Evolutionary conservation across 768 basidiomycete genomes (phyloP), one percentile per base, ranked within the genome.

Genomic region (Russula sp.): DNA sequence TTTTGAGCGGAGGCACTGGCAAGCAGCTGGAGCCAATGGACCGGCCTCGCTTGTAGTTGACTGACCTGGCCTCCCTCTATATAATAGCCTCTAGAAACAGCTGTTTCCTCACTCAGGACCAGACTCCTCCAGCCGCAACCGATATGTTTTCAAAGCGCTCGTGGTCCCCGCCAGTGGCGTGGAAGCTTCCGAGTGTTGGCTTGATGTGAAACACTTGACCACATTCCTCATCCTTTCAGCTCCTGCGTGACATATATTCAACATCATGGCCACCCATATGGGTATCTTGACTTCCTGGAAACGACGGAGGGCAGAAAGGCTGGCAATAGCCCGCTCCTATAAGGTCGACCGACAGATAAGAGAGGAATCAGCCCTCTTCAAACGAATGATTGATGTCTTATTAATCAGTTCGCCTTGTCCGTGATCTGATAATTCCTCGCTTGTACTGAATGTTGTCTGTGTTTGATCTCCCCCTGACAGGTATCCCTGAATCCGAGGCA

Each of bases 311-410:
- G 29, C 47, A 0, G n/a, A 39, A 20, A 53, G 11, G 20, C 42
- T n/a, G 14, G 60, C 53, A 65, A 83, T 81, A 71, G 79, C 81
- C 51, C 77, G 76, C 69, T 87, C 86, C 25, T 84, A 87, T 72
- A 77, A 77, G 67, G 93, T 94, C 66, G 92, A 94, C 78, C 82
- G 78, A 64, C 80, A 84, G 73, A 81, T 94, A 25, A 46, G 0
- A 56, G 89, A 94, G 74, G 93, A 95, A 71, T 81, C 79, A 13
- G 84, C 81, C 71, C 83, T 81, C 71, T 85, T 86, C 60, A 85
- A 85, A 72, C 83, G 84, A 69, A 90, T 92, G 71, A 91, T 88
- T 77, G 92, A 94, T 79, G 93, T 96, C 68, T 73, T 97, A 18
- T 76, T 96, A 16, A 78, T 97, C 18, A 92, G 93, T 90, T 63